These are phyloP conservation scores for Phialemoniopsis sp. DNA, from an alignment of 2,329 filamentous ascomycete genomes.

Conservation along the genomic window DNA sequence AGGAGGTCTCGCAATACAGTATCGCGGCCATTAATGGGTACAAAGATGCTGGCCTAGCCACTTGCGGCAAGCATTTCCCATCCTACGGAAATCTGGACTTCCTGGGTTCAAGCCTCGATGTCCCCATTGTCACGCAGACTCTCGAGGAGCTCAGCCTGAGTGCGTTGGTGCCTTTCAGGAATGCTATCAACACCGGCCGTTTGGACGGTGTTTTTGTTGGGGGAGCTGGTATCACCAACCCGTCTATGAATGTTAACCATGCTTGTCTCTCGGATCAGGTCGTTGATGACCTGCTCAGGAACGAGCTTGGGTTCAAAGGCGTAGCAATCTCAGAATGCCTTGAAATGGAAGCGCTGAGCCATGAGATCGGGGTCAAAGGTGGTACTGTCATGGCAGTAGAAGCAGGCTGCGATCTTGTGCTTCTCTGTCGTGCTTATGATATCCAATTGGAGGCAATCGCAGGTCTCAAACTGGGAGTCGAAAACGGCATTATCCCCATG, in stretches of 20 bases:
- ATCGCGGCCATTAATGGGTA: conserved; percentile 90
- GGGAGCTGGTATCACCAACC: conserved; percentile 86
- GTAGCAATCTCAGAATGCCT: conserved; percentile 94
- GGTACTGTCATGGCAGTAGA: conserved; percentile 97
- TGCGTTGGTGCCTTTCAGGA: conserved; percentile 85
- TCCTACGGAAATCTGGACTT: conserved; percentile 96
- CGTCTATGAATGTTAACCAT: conserved; percentile 91
- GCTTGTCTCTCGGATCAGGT: conserved; percentile 91
- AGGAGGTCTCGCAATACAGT: conserved; percentile 90
- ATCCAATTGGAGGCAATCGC: conserved; percentile 90
- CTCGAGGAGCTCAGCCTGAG: conserved; percentile 89
- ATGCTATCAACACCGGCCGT: conserved; percentile 76
- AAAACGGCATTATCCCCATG: conserved; percentile 84
- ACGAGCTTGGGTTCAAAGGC: conserved; percentile 83
- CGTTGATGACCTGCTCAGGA: conserved; percentile 83
- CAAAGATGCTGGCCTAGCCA: conserved; percentile 83
- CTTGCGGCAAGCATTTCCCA: conserved; percentile 93
- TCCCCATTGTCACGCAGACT: conserved; percentile 93
- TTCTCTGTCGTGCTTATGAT: conserved; percentile 82
- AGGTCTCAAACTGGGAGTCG: conserved; percentile 81
- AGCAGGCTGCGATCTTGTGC: conserved; percentile 87
- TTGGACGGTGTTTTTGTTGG: conserved; percentile 95
- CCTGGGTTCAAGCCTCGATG: conserved; percentile 82
- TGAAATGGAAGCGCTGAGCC: conserved; percentile 93
- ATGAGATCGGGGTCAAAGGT: conserved; percentile 94